Conservation (phyloP, 331 rosid genomes). For the Malus hybrid region DNA sequence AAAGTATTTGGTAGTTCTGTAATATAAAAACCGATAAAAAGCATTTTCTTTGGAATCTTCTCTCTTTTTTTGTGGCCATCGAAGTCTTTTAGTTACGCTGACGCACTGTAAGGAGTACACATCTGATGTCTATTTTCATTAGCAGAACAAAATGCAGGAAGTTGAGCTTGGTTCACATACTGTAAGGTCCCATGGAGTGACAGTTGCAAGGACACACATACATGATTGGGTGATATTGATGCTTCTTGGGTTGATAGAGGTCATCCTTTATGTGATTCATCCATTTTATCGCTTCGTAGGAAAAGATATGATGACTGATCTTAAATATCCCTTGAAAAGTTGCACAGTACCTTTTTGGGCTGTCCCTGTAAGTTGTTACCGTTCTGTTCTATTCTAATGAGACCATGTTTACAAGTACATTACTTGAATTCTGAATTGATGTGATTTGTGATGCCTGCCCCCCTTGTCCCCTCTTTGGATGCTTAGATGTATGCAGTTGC, state of each 20-base stretch:
- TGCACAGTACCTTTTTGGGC: constrained; percentile 80
- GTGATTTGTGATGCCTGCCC: neutral
- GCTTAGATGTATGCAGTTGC: constrained; percentile 59
- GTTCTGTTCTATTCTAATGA: neutral
- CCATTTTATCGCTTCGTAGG: constrained; percentile 91
- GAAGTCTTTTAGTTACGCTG: neutral
- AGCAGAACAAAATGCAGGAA: constrained; percentile 49
- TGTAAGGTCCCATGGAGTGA: constrained; percentile 63
- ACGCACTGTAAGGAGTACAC: too few species aligned
- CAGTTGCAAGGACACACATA: constrained; percentile 53
- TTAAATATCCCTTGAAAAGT: constrained; percentile 71
- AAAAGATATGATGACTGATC: constrained; percentile 83
- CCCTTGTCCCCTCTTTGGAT: constrained; percentile 8
- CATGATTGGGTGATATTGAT: constrained; percentile 82
- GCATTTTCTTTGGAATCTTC: neutral
- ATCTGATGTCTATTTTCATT: neutral
- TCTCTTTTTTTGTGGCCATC: neutral
- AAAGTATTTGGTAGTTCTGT: too few species aligned
- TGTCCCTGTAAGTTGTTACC: constrained; percentile 57
- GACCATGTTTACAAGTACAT: neutral
- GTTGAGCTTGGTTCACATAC: constrained; percentile 66
- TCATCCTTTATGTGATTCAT: constrained; percentile 32
- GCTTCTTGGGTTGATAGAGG: constrained; percentile 45
- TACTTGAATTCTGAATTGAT: constrained; percentile 13
- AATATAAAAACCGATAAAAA: neutral